Conservation (phyloP, 768 basidiomycete species). For the Pleurotus tuber-regium region DNA sequence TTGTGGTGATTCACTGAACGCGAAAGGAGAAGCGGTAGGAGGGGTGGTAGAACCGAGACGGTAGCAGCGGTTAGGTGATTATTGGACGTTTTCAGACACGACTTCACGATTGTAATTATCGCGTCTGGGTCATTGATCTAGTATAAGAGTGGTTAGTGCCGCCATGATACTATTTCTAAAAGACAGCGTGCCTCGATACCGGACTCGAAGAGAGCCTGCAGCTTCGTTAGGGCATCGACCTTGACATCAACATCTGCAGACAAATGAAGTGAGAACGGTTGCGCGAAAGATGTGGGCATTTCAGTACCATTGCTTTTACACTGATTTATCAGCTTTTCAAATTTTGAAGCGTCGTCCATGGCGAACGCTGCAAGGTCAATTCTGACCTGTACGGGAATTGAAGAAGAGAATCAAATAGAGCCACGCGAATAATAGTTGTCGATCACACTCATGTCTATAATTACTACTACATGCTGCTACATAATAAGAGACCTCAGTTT, state of each 20-base stretch:
- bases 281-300: constrained; percentile 10
- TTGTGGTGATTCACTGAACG: constrained; percentile 29
- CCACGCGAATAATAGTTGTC: constrained; percentile 1
- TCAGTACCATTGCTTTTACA: constrained; percentile 60
- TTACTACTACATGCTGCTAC: too few species aligned
- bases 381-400: constrained; percentile 8
- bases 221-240: constrained; percentile 76
- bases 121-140: constrained; percentile 75
- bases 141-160: constrained; percentile 13
- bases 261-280: constrained; percentile 13
- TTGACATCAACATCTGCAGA: constrained; percentile 73
- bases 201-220: constrained; percentile 72
- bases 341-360: constrained; percentile 52
- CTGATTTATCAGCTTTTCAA: constrained; percentile 62
- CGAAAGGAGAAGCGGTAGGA: constrained; percentile 62
- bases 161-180: constrained; percentile 5
- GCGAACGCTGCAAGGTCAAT: constrained; percentile 16
- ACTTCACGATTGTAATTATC: constrained; percentile 66
- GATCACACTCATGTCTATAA: too few species aligned
- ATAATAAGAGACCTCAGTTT: constrained; percentile 8
- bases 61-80: constrained; percentile 80
- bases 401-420: constrained; percentile 7
- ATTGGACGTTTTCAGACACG: constrained; percentile 77
- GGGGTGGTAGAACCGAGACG: constrained; percentile 62
- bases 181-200: constrained; percentile 56